phyloP scores from a whole-genome alignment of 1,284 basidiomycete species.

The Limonomyces culmigenus region DNA sequence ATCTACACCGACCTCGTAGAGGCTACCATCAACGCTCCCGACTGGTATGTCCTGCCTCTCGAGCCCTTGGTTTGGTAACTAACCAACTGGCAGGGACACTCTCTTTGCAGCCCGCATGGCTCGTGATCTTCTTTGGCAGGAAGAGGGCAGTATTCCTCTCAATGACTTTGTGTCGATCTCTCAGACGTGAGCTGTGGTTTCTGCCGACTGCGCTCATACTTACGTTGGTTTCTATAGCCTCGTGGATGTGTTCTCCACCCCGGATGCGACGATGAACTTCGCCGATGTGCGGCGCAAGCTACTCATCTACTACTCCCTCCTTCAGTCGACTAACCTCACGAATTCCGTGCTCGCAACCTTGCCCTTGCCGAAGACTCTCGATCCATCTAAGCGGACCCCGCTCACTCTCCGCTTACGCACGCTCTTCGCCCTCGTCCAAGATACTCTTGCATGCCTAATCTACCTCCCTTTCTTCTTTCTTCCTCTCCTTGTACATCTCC shows the following conservation, averaged over 20 bases:
- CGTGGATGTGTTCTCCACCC: conserved; percentile 68
- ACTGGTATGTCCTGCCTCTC: conserved; percentile 44
- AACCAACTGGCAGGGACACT: conserved; percentile 46
- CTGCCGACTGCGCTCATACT: background rate
- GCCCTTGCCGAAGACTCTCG: conserved; percentile 62
- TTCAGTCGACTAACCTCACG: conserved; percentile 66
- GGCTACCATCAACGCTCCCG: conserved; percentile 79
- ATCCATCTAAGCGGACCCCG: conserved; percentile 54
- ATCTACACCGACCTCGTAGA: conserved; percentile 60
- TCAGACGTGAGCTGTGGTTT: conserved; percentile 53
- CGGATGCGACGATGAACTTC: conserved; percentile 43
- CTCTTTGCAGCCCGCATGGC: conserved; percentile 79
- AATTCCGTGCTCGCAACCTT: conserved; percentile 70
- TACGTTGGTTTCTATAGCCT: conserved; percentile 25
- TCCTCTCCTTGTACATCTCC: conserved; percentile 68
- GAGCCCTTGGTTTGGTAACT: conserved; percentile 1
- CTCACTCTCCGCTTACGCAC: conserved; percentile 72
- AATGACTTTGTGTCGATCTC: conserved; percentile 68
- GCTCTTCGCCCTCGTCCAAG: conserved; percentile 60
- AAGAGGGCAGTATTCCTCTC: conserved; percentile 55
- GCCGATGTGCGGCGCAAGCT: conserved; percentile 49
- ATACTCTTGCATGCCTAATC: conserved; percentile 51
- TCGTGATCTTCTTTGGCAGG: conserved; percentile 76
- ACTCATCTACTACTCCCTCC: conserved; percentile 75
- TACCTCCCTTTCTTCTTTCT: conserved; percentile 78